Base-by-base conservation (phyloP, 352 stramenopile genomes). In the Peronospora belbahrii region DNA sequence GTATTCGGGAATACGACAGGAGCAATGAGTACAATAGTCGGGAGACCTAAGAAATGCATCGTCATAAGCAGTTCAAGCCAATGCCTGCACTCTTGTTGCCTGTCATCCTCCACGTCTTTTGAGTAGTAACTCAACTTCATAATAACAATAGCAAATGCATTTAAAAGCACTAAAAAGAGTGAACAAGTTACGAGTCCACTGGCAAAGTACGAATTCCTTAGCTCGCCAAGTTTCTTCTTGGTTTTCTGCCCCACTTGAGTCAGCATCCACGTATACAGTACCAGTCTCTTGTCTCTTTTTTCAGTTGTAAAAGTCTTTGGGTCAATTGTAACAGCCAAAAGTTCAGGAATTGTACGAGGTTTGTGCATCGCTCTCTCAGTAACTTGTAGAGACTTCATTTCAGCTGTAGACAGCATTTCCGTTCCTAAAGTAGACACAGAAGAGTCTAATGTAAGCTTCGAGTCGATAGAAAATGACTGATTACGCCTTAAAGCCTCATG, bases 151-250 rank as follows among this genome's bases (percentile, higher is more conserved):
- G 70, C 62, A 14, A 83, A 37, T 3, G 63, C 30, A 7, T 83
- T 69, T 11, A 84, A 52, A 19, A 70, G 37, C 17, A 67, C 50
- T 31, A 84, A 65, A 25, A 65, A 62, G 4, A 81, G 28, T 17
- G 74, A 84, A 50, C 71, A 79, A 4, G 63, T 47, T 10, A 83
- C 70, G n/a, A 86, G 65, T 72, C 74, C 84, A 7, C 72, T 68
- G 1, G 71, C 72, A 41, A 84, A 86, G 62, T 84, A 86, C 50
- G 74, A 86, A 37, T 86, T 86, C 24, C 71, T 48, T 28, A 86
- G 57, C 22, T 71, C 65, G 25, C 66, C 67, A 18, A 67, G 53
- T 43, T 64, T 59, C 23, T 34, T 50, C 34, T 61, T 48, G 7
- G 60, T 67, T 18, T 46, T 52, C 24, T 61, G 40, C 15, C 56